Conservation (phyloP, 805 yeast species). For the Saccharomycopsis sp. region DNA sequence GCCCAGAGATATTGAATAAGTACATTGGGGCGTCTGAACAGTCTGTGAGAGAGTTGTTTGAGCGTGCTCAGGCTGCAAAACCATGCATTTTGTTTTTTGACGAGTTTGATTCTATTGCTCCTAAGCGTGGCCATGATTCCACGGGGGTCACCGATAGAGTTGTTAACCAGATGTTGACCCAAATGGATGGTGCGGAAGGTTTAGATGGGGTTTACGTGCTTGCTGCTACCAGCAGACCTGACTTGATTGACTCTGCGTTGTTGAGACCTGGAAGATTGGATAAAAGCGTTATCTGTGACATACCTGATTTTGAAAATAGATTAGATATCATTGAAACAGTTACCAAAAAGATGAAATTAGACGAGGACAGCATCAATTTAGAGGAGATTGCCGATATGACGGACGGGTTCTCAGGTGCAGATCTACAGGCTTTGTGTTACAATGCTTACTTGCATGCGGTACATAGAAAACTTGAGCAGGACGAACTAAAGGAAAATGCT, state of each 20-base stretch:
- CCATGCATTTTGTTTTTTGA: slow-evolving; percentile 92
- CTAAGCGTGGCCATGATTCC: slow-evolving; percentile 95
- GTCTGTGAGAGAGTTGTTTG: slow-evolving; percentile 85
- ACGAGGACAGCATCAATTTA: slow-evolving; percentile 40
- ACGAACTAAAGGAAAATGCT: slow-evolving; percentile 25
- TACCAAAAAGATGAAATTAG: slow-evolving; percentile 51
- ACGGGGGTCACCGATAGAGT: slow-evolving; percentile 98
- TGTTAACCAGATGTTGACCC: slow-evolving; percentile 92
- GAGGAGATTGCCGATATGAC: slow-evolving; percentile 47
- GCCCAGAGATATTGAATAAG: slow-evolving; percentile 91
- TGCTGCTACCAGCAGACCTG: slow-evolving; percentile 96
- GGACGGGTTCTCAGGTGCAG: slow-evolving; percentile 88
- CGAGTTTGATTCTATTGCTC: slow-evolving; percentile 95
- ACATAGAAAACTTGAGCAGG: slow-evolving; percentile 51
- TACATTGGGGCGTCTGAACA: slow-evolving; percentile 97
- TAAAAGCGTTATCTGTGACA: slow-evolving; percentile 81
- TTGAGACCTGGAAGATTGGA: slow-evolving; percentile 95
- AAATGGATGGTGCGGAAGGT: slow-evolving; percentile 99
- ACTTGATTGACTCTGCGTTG: slow-evolving; percentile 87
- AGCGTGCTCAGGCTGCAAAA: slow-evolving; percentile 88
- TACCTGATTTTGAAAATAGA: slow-evolving; percentile 68
- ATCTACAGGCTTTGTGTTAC: slow-evolving; percentile 83
- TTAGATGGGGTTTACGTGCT: slow-evolving; percentile 92
- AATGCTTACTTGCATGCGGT: slow-evolving; percentile 87
- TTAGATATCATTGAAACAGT: slow-evolving; percentile 59